phyloP scores from a whole-genome alignment of 2,329 filamentous ascomycete genomes.

The Rutstroemia sp. region DNA sequence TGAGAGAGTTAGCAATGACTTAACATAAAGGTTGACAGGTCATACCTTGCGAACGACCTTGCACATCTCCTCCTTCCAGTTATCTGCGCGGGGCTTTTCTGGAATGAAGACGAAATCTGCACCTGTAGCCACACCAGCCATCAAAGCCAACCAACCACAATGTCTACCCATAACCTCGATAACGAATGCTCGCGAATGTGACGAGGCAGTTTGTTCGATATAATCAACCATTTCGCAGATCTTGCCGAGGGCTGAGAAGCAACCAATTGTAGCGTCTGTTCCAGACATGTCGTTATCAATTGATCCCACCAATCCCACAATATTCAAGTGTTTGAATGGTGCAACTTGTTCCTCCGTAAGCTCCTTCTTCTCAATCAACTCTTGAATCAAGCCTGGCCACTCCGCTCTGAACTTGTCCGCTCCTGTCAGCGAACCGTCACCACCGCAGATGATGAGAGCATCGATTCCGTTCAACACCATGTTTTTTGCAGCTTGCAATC shows the following conservation, averaged over 20 bases:
- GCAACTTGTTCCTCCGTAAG: slow-evolving; percentile 63
- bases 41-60: slow-evolving; percentile 63
- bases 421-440: slow-evolving; percentile 92
- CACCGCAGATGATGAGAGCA: slow-evolving; percentile 91
- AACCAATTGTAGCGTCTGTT: slow-evolving; percentile 95
- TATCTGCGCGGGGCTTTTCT: slow-evolving; percentile 78
- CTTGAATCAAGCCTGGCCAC: slow-evolving; percentile 81
- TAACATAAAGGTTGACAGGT: not conserved
- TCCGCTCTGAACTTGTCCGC: slow-evolving; percentile 89
- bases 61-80: slow-evolving; percentile 89
- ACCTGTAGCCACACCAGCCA: slow-evolving; percentile 90
- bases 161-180: slow-evolving; percentile 98
- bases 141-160: slow-evolving; percentile 94
- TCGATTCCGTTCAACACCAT: slow-evolving; percentile 90
- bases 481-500: slow-evolving; percentile 84
- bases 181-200: slow-evolving; percentile 92
- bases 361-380: slow-evolving; percentile 70
- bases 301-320: slow-evolving; percentile 90
- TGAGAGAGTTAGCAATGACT: slow-evolving; percentile 13
- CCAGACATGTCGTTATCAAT: slow-evolving; percentile 98
- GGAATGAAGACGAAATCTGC: slow-evolving; percentile 97
- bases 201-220: slow-evolving; percentile 90
- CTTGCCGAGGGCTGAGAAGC: slow-evolving; percentile 84
- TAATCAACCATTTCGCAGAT: slow-evolving; percentile 96
- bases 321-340: slow-evolving; percentile 82